Percentiles rank a stretch among this genome's conserved stretches.
Evolutionary conservation across 2,329 filamentous ascomycete species (phyloP).

Genomic region (Fusarium proliferatum): DNA sequence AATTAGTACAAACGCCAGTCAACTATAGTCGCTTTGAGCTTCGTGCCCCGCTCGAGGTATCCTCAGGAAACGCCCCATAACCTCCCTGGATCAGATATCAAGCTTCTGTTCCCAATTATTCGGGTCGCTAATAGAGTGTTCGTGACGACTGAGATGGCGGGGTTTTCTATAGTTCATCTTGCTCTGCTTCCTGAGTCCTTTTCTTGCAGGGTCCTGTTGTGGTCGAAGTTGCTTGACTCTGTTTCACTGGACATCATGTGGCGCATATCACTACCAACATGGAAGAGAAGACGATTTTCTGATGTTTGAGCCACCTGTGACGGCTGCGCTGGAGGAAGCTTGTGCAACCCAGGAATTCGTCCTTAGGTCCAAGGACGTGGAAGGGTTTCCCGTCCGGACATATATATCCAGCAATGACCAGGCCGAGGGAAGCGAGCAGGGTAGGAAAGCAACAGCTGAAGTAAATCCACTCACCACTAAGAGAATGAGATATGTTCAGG

Average conservation of each 20-base stretch:
- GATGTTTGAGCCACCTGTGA: too few relatives aligned
- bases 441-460: constrained; percentile 5
- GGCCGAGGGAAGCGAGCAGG: not conserved
- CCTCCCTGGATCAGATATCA: not conserved
- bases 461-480: constrained; percentile 54
- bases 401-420: not conserved
- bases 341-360: not conserved
- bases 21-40: constrained; percentile 31
- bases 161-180: not conserved
- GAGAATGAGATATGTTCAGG: constrained; percentile 49
- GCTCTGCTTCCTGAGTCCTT: not conserved
- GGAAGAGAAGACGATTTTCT: not conserved
- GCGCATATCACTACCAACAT: not conserved
- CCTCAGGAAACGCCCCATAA: constrained; percentile 8
- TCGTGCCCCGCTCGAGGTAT: constrained; percentile 31
- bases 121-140: not conserved
- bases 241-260: not conserved
- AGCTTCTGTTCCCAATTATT: not conserved
- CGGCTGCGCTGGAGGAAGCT: not conserved
- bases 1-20: constrained; percentile 36
- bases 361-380: not conserved
- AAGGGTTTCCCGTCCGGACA: not conserved
- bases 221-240: not conserved
- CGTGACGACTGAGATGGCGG: not conserved
- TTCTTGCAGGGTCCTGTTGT: not conserved